Base-by-base conservation (phyloP, 768 basidiomycete genomes). In the Collybia nuda region DNA sequence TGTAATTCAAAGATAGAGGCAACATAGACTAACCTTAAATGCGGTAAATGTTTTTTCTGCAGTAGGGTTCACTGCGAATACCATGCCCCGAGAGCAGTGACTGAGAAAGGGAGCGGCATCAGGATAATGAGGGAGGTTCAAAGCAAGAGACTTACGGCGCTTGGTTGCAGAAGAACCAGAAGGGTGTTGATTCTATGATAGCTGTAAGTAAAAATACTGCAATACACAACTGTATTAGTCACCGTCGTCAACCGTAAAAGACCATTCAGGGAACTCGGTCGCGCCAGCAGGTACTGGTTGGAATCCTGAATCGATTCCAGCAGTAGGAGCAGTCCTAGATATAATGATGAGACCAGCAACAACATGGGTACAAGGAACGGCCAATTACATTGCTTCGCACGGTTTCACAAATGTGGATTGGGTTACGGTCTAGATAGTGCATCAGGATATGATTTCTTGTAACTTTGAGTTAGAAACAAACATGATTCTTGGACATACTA, bases 151-250 rank as follows among this genome's bases (percentile, higher is more conserved):
- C 55, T 55, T 53, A 68, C 65, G 42, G 47, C 1, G 48, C 60
- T 63, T 84, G 81, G 15, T 69, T 71, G 54, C 82, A 85, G 74
- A 72, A 82, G 74, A 85, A 83, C 82, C 82, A 86, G 19, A 82
- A 63, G 9, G 84, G 80, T 3, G 68, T 56, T 15, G 71, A 63
- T 32, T 32, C 32, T 32, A 11, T 32, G 3, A 32, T 11, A 32
- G 9, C 14, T 32, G 32, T 32, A 5, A 32, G 32, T 14, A 11
- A 14, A 32, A 3, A 3, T 5, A 2, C 32, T 4, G 32, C 14
- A 3, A 14, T 11, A 32, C 14, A 14, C 32, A 11, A 11, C 32
- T 32, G 32, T 11, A 2, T 32, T 32, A 11, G 3, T 9, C 12
- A n/a, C 68, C 64, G 59, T 80, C 68, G 46, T 68, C 63, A 47